phyloP scores from a whole-genome alignment of 495 filamentous ascomycete genomes.

The Neurospora intermedia region DNA sequence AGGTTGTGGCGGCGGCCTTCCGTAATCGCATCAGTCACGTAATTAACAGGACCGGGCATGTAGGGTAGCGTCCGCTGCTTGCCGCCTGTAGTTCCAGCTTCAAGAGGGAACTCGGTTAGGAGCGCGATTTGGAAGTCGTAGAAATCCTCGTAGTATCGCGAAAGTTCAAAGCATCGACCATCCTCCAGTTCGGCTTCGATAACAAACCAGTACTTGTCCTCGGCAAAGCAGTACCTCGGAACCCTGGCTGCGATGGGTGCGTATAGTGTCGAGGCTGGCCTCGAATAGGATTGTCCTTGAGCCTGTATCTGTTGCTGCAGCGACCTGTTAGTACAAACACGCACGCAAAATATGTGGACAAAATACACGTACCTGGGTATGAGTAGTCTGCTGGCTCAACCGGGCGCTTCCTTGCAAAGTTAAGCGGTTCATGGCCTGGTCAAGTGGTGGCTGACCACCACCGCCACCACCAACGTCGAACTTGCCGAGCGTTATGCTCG shows the following conservation, averaged over 20 bases:
- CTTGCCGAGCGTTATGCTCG: constrained; percentile 89
- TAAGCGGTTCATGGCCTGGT: constrained; percentile 70
- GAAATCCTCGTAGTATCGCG: constrained; percentile 93
- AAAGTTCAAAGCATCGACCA: constrained; percentile 83
- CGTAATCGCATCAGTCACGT: constrained; percentile 94
- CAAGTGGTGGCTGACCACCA: constrained; percentile 38
- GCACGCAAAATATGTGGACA: background rate
- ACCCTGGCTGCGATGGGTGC: constrained; percentile 65
- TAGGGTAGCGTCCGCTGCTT: constrained; percentile 81
- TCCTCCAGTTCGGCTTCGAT: constrained; percentile 89
- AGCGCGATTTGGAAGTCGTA: constrained; percentile 98
- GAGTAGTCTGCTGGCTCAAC: constrained; percentile 32
- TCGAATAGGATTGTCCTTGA: constrained; percentile 24
- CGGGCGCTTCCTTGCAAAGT: constrained; percentile 46
- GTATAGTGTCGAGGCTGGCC: constrained; percentile 34
- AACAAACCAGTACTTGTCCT: constrained; percentile 98
- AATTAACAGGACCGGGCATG: constrained; percentile 96
- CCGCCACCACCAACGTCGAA: constrained; percentile 50
- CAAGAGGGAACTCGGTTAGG: constrained; percentile 84
- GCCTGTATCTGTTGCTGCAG: constrained; percentile 20
- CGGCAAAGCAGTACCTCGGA: constrained; percentile 89
- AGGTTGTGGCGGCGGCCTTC: constrained; percentile 84
- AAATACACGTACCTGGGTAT: constrained; percentile 29
- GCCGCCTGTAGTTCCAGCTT: constrained; percentile 72
- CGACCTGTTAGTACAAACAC: constrained; percentile 11